phyloP scores from a whole-genome alignment of 1,284 basidiomycete species.

The Malassezia obtusa region DNA sequence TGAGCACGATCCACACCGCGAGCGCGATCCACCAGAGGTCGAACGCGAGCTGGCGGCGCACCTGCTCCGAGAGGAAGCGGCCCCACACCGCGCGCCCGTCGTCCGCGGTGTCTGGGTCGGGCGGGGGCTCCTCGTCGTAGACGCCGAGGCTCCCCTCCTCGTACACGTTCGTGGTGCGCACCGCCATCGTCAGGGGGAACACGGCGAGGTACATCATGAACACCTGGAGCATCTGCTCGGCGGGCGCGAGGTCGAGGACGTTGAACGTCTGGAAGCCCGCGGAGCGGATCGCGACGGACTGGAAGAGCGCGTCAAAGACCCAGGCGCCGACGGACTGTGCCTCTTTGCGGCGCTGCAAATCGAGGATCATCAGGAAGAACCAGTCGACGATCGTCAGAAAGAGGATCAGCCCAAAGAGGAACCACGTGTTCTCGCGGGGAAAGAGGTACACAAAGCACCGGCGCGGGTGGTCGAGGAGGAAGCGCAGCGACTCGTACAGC shows the following conservation, averaged over 20 bases:
- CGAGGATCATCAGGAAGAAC: constrained; percentile 76
- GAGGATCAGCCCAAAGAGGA: constrained; percentile 64
- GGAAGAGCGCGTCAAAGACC: constrained; percentile 48
- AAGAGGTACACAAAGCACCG: constrained; percentile 89
- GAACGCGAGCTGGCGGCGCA: constrained; percentile 75
- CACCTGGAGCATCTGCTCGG: constrained; percentile 71
- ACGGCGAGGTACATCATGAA: constrained; percentile 55
- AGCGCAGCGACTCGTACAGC: constrained; percentile 69
- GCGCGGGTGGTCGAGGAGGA: constrained; percentile 87
- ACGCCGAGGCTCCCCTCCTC: constrained; percentile 59
- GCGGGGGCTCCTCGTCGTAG: constrained; percentile 8
- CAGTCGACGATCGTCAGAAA: constrained; percentile 63
- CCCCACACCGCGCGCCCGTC: constrained; percentile 56
- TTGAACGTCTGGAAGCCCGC: constrained; percentile 74
- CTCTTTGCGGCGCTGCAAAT: constrained; percentile 46
- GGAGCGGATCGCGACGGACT: constrained; percentile 63
- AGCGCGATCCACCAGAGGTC: constrained; percentile 48
- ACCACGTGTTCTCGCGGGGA: constrained; percentile 83
- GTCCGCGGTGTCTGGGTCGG: neutral
- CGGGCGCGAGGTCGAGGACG: constrained; percentile 63
- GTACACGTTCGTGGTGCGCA: constrained; percentile 91
- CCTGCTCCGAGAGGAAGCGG: constrained; percentile 68
- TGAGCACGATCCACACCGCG: constrained; percentile 47
- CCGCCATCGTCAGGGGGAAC: constrained; percentile 58
- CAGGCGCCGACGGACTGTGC: constrained; percentile 55